phyloP scores from a whole-genome alignment of 169 alveolate species.

The Cryptosporidium ryanae region DNA sequence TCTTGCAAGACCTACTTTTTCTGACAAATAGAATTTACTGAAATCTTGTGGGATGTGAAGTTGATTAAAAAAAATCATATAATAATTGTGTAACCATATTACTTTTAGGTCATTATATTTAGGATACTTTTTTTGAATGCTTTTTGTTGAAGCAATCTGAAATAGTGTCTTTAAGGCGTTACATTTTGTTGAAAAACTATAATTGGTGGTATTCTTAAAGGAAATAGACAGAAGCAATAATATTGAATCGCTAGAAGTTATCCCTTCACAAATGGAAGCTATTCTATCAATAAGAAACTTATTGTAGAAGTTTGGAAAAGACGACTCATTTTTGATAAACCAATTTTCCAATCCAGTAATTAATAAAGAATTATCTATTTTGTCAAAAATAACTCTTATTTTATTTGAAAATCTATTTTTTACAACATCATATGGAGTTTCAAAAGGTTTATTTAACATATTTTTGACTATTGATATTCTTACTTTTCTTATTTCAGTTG shows the following conservation, averaged over 20 bases:
- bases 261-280: conserved; percentile 54
- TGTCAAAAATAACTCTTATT: conserved; percentile 17
- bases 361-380: conserved; percentile 27
- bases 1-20: conserved; percentile 60
- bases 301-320: background rate
- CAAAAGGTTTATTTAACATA: conserved; percentile 46
- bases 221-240: conserved; percentile 49
- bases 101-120: conserved; percentile 58
- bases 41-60: conserved; percentile 72
- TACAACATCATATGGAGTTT: conserved; percentile 57
- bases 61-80: conserved; percentile 46
- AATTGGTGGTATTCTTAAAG: conserved; percentile 27
- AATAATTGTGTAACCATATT: conserved; percentile 70
- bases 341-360: conserved; percentile 32
- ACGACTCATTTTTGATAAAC: background rate
- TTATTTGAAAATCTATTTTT: conserved; percentile 15
- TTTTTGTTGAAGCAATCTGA: conserved; percentile 65
- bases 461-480: conserved; percentile 30
- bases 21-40: conserved; percentile 68
- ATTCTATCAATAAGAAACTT: conserved; percentile 41
- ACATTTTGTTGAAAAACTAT: conserved; percentile 50
- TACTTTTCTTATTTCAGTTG: conserved; percentile 11
- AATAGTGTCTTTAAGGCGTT: conserved; percentile 49
- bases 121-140: conserved; percentile 67
- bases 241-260: conserved; percentile 43